Evolutionary conservation across 2,329 filamentous ascomycete genomes (phyloP).

Genomic region (Dactylellina drechsleri): DNA sequence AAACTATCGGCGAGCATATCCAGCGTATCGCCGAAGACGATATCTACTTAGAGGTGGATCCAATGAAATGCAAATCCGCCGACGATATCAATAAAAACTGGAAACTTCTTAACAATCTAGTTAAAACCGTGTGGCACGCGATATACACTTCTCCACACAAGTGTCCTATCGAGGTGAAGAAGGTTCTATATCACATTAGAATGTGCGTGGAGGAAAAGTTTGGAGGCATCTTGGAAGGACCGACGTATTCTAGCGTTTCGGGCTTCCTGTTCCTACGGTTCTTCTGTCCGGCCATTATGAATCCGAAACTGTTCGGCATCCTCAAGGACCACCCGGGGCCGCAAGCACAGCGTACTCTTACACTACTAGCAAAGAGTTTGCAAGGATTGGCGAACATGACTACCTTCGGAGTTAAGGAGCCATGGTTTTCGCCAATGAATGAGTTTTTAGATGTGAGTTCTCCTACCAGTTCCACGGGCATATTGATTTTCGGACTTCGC

Average conservation of each 20-base stretch:
- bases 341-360: conserved; percentile 72
- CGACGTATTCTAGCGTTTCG: conserved; percentile 75
- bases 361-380: conserved; percentile 74
- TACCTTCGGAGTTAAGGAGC: conserved; percentile 75
- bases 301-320: conserved; percentile 75
- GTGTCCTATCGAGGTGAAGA: conserved; percentile 72
- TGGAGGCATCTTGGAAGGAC: conserved; percentile 73
- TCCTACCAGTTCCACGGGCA: neutral
- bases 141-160: conserved; percentile 69
- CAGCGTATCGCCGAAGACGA: conserved; percentile 89
- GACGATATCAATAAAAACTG: conserved; percentile 74
- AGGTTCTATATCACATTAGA: conserved; percentile 74
- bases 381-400: conserved; percentile 76
- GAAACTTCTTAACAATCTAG: conserved; percentile 70
- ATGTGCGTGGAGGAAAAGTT: conserved; percentile 76
- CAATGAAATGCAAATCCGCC: conserved; percentile 73
- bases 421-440: conserved; percentile 80
- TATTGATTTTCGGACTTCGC: neutral
- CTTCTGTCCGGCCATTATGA: conserved; percentile 75
- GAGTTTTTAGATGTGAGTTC: conserved; percentile 65
- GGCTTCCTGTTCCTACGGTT: conserved; percentile 76
- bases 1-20: conserved; percentile 85
- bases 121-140: conserved; percentile 70
- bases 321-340: conserved; percentile 74
- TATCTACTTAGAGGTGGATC: conserved; percentile 93